These are phyloP conservation scores for Bipolaris cookei DNA, from an alignment of 2,329 filamentous ascomycete species.

Conservation along the genomic window DNA sequence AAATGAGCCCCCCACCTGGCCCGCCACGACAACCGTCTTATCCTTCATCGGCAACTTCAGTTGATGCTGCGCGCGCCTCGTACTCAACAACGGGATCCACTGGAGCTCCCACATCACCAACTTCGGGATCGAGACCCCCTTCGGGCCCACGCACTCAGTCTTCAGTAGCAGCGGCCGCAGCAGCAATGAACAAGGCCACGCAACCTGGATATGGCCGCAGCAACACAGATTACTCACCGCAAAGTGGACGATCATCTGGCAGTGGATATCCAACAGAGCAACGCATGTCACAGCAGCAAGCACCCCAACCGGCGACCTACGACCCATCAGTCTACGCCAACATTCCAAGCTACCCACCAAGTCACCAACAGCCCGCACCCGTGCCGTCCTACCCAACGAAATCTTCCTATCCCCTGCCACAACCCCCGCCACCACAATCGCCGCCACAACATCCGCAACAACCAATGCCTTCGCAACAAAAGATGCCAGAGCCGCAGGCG, in stretches of 20 bases:
- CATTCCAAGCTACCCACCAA: constrained; percentile 47
- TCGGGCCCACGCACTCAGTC: constrained; percentile 58
- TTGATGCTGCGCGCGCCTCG: constrained; percentile 57
- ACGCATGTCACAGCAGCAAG: constrained; percentile 51
- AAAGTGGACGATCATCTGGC: constrained; percentile 40
- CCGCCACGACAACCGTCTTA: constrained; percentile 52
- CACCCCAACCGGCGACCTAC: constrained; percentile 66
- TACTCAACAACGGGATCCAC: constrained; percentile 47
- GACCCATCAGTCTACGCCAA: constrained; percentile 77
- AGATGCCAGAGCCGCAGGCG: constrained; percentile 27
- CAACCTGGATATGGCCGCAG: constrained; percentile 54
- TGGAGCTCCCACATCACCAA: constrained; percentile 56
- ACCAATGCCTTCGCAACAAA: constrained; percentile 53
- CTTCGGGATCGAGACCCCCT: constrained; percentile 53
- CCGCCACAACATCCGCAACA: constrained; percentile 55
- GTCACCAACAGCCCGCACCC: constrained; percentile 43
- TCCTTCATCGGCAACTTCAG: constrained; percentile 49
- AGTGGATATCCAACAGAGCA: constrained; percentile 50
- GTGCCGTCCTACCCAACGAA: constrained; percentile 43
- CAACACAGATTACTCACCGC: constrained; percentile 52
- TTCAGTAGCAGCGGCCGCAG: constrained; percentile 55
- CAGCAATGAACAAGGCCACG: constrained; percentile 52
- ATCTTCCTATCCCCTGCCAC: constrained; percentile 42
- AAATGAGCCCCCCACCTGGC: constrained; percentile 43
- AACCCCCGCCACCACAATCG: constrained; percentile 59